Conservation (phyloP, 106 monocot species). For the Xerophyta viscosa region DNA sequence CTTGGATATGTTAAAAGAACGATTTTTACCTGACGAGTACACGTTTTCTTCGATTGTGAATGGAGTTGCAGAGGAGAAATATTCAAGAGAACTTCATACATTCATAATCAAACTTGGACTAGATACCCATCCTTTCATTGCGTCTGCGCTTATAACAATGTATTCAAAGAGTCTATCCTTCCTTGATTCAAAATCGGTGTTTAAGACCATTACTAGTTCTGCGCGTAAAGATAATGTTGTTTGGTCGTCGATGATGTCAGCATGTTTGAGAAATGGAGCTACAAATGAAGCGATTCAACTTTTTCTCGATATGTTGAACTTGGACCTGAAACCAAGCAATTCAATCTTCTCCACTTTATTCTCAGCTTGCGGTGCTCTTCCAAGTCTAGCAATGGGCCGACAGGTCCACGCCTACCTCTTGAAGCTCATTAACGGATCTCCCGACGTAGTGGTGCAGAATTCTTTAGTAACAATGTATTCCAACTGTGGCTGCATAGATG, state of each 20-base stretch:
- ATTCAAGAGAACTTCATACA: slow-evolving; percentile 14
- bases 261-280: slow-evolving; percentile 7
- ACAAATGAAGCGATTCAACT: slow-evolving; percentile 11
- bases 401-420: slow-evolving; percentile 24
- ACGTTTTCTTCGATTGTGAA: slow-evolving; percentile 19
- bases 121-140: slow-evolving; percentile 5
- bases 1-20: slow-evolving; percentile 13
- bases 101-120: slow-evolving; percentile 15
- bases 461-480: slow-evolving; percentile 27
- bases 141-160: slow-evolving; percentile 15
- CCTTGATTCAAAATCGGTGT: background rate
- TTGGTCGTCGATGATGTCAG: slow-evolving; percentile 26
- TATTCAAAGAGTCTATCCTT: slow-evolving; percentile 7
- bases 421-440: slow-evolving; percentile 2
- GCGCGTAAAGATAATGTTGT: slow-evolving; percentile 3
- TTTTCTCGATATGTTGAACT: slow-evolving; percentile 11
- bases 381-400: slow-evolving; percentile 17
- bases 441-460: slow-evolving; percentile 11
- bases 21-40: slow-evolving; percentile 16
- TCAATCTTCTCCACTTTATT: slow-evolving; percentile 15
- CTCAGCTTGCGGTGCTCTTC: slow-evolving; percentile 11
- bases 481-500: slow-evolving; percentile 12
- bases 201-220: too few relatives aligned
- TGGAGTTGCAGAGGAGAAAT: slow-evolving; percentile 3
- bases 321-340: slow-evolving; percentile 13